phyloP scores from a whole-genome alignment of 352 stramenopile species.

The Phytophthora capsici region DNA sequence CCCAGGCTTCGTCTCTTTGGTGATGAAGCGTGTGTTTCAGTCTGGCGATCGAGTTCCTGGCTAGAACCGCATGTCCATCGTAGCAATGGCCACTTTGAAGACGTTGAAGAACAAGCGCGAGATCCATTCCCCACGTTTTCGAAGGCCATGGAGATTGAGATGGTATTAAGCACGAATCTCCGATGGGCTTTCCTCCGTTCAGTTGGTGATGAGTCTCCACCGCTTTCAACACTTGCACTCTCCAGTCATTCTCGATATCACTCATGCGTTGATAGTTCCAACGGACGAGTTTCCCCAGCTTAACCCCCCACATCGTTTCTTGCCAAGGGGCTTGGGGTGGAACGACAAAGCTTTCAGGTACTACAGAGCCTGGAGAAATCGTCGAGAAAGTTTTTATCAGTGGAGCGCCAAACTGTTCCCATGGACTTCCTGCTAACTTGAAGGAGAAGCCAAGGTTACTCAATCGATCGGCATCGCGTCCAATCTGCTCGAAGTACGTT shows the following conservation, averaged over 20 bases:
- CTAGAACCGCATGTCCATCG: constrained; percentile 26
- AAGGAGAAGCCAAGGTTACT: constrained; percentile 28
- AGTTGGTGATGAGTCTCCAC: constrained; percentile 26
- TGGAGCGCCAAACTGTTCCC: constrained; percentile 22
- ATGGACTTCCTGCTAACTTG: constrained; percentile 22
- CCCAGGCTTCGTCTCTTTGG: constrained; percentile 31
- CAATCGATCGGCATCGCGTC: constrained; percentile 31
- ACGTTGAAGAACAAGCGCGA: constrained; percentile 26
- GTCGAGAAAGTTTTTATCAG: constrained; percentile 28
- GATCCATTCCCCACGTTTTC: constrained; percentile 36
- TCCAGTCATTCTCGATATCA: constrained; percentile 29
- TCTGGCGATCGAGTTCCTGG: constrained; percentile 12
- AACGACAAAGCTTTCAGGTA: constrained; percentile 32
- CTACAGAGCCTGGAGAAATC: constrained; percentile 15
- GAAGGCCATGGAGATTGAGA: constrained; percentile 29
- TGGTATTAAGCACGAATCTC: constrained; percentile 24
- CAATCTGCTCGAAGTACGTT: constrained; percentile 33
- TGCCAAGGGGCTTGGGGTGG: constrained; percentile 26
- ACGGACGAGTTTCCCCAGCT: constrained; percentile 26
- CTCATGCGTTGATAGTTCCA: constrained; percentile 34
- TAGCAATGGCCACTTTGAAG: constrained; percentile 29
- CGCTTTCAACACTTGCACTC: constrained; percentile 24
- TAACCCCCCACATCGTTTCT: constrained; percentile 33
- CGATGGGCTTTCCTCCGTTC: constrained; percentile 9
- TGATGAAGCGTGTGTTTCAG: constrained; percentile 12